These are phyloP conservation scores for Ampelomyces quisqualis DNA, from an alignment of 2,329 filamentous ascomycete species.

Conservation along the genomic window DNA sequence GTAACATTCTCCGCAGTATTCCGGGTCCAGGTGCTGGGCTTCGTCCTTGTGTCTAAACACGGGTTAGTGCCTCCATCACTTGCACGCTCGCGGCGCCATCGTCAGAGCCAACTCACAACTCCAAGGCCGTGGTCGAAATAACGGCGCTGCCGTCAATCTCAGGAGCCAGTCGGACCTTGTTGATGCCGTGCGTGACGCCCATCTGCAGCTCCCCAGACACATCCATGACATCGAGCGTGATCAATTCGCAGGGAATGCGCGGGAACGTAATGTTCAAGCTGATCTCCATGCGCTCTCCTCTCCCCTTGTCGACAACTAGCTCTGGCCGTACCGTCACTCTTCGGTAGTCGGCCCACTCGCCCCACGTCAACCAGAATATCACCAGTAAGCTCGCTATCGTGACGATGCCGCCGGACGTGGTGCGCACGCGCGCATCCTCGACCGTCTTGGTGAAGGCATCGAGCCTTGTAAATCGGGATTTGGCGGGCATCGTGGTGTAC, in stretches of 20 bases:
- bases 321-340: slow-evolving; percentile 85
- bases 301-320: slow-evolving; percentile 91
- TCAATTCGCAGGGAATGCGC: slow-evolving; percentile 86
- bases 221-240: slow-evolving; percentile 98
- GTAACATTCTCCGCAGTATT: slow-evolving; percentile 93
- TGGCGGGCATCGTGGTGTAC: slow-evolving; percentile 67
- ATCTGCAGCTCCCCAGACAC: slow-evolving; percentile 96
- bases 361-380: slow-evolving; percentile 85
- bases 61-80: slow-evolving; percentile 7
- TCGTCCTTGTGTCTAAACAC: slow-evolving; percentile 63
- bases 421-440: slow-evolving; percentile 94
- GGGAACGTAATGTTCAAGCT: slow-evolving; percentile 97
- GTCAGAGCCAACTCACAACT: slow-evolving; percentile 35
- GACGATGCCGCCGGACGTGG: slow-evolving; percentile 91
- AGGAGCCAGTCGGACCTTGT: slow-evolving; percentile 80
- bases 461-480: slow-evolving; percentile 92
- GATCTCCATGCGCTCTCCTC: slow-evolving; percentile 99
- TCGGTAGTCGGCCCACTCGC: slow-evolving; percentile 94
- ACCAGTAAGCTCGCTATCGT: slow-evolving; percentile 88
- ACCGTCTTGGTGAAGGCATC: slow-evolving; percentile 99
- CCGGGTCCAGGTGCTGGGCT: slow-evolving; percentile 76
- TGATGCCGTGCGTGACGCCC: slow-evolving; percentile 87
- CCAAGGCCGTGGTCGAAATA: slow-evolving; percentile 42
- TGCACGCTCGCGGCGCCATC: background rate
- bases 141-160: slow-evolving; percentile 68